Percentiles rank a stretch among this genome's conserved stretches.
Evolutionary conservation across 768 basidiomycete genomes (phyloP).

Genomic region (Suillus plorans): DNA sequence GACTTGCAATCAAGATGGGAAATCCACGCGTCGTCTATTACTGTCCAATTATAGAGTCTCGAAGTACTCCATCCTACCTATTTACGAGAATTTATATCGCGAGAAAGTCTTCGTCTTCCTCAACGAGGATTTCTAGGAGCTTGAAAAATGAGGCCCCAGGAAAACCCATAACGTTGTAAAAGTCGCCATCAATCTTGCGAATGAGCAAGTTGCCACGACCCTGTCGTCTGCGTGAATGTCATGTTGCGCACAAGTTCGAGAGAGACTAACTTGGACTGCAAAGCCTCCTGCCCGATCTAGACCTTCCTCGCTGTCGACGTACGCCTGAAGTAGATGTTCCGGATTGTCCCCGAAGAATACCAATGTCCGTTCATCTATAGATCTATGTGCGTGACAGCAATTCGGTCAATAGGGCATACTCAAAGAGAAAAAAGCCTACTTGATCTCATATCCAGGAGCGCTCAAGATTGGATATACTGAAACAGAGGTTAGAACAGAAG

Average conservation of each 20-base stretch:
- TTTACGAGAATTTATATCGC: conserved; percentile 12
- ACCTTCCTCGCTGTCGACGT: conserved; percentile 85
- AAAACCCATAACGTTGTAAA: conserved; percentile 90
- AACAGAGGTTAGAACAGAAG: neutral
- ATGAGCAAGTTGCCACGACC: conserved; percentile 81
- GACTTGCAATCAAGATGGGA: neutral
- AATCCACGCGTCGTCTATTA: neutral
- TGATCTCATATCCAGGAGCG: conserved; percentile 73
- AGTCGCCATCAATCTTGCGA: conserved; percentile 86
- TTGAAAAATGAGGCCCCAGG: conserved; percentile 85
- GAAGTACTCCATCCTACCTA: neutral
- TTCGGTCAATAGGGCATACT: neutral
- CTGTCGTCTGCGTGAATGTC: conserved; percentile 34
- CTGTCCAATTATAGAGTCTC: neutral
- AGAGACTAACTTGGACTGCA: conserved; percentile 73
- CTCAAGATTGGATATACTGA: conserved; percentile 73
- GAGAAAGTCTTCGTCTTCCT: conserved; percentile 78
- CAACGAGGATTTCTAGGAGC: conserved; percentile 63
- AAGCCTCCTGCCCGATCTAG: conserved; percentile 91
- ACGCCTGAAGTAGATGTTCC: conserved; percentile 62
- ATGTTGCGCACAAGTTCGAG: neutral
- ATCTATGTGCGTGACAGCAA: conserved; percentile 40
- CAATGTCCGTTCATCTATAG: conserved; percentile 78
- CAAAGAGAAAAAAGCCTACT: conserved; percentile 37
- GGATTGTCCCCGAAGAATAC: conserved; percentile 76